Percentiles rank a stretch among this genome's conserved stretches.
Evolutionary conservation across 176 grass and related monocot species (phyloP).

Genomic region (Aegilops sharonensis): DNA sequence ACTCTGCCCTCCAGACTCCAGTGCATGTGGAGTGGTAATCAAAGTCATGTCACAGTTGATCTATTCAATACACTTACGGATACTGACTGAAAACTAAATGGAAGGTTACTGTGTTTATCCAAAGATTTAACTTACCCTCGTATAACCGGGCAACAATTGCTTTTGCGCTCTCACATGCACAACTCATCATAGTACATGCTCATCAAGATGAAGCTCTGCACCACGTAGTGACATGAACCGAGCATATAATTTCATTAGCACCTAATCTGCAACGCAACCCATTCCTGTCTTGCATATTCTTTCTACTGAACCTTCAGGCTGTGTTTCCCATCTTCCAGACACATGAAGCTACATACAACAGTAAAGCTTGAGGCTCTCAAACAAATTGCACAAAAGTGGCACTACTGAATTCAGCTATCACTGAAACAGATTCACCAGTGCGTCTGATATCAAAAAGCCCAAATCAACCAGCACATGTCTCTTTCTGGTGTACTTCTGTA

Average conservation of each 20-base stretch:
- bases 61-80: not conserved
- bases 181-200: not conserved
- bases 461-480: constrained; percentile 42
- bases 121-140: not conserved
- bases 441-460: not conserved
- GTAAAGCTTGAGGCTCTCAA: not conserved
- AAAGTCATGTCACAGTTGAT: not conserved
- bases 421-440: not conserved
- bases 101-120: not conserved
- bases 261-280: not conserved
- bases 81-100: not conserved
- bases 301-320: not conserved
- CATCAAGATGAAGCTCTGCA: not conserved
- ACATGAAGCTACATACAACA: not conserved
- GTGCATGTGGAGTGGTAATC: not conserved
- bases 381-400: not conserved
- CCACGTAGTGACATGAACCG: not conserved
- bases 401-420: not conserved
- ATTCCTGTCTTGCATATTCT: not conserved
- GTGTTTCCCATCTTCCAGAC: not conserved
- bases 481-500: constrained; percentile 22
- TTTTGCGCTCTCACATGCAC: not conserved
- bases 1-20: not conserved
- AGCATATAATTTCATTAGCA: not conserved
- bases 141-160: not conserved